Evolutionary conservation across 352 stramenopile species (phyloP).

Genomic region (Globisporangium recalcitrans): DNA sequence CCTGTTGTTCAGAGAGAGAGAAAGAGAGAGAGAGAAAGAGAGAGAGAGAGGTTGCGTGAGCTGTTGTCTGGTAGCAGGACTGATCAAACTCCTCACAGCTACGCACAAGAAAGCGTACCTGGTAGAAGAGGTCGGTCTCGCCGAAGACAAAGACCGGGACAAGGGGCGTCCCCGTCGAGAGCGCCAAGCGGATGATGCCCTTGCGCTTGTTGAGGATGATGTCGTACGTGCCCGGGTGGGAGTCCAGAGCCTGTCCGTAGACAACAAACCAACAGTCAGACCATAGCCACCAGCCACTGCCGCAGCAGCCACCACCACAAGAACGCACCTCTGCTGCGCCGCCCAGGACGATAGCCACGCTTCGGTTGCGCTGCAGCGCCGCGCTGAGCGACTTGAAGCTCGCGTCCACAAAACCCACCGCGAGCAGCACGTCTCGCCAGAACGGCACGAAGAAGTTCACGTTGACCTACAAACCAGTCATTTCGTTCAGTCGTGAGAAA

Average conservation of each 20-base stretch:
- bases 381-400: constrained; percentile 35
- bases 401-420: constrained; percentile 45
- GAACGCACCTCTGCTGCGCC: constrained; percentile 36
- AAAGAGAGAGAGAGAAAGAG: too few relatives aligned
- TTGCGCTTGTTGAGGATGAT: constrained; percentile 65
- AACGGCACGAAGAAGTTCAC: constrained; percentile 50
- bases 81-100: not conserved
- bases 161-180: constrained; percentile 45
- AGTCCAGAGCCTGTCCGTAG: constrained; percentile 30
- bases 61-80: not conserved
- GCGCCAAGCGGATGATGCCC: constrained; percentile 56
- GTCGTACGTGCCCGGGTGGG: constrained; percentile 34
- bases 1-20: constrained; percentile 13
- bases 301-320: not conserved
- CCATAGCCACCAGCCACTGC: too few relatives aligned
- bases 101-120: constrained; percentile 17
- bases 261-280: not conserved
- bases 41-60: not conserved
- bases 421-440: constrained; percentile 45
- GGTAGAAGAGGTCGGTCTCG: constrained; percentile 53
- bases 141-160: constrained; percentile 70
- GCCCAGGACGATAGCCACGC: constrained; percentile 33
- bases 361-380: constrained; percentile 27
- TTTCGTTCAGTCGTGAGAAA: not conserved
- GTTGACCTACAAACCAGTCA: constrained; percentile 22